A percentile compares a stretch with the other conserved stretches of the same genome.
Conservation (phyloP, 1,139 yeast species). For the Neolecta irregularis region DNA sequence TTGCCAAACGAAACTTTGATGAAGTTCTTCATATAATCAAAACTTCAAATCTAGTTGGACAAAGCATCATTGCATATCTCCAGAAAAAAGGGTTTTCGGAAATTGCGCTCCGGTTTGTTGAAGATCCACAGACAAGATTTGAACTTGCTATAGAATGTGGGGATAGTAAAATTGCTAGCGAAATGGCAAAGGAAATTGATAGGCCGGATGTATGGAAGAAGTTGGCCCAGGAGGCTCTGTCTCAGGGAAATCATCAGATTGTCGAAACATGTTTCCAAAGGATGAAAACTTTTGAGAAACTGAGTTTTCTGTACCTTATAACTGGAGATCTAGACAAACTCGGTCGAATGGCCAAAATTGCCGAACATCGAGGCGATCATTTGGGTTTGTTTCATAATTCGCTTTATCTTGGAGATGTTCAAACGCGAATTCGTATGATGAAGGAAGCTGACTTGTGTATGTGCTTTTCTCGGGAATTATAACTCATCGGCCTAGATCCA, state of each 20-base stretch:
- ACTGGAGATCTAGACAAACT: constrained; percentile 69
- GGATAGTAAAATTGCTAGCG: constrained; percentile 70
- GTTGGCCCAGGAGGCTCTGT: constrained; percentile 71
- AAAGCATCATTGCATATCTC: constrained; percentile 85
- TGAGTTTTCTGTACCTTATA: constrained; percentile 70
- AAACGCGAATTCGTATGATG: constrained; percentile 60
- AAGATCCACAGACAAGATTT: constrained; percentile 90
- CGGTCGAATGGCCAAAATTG: constrained; percentile 73
- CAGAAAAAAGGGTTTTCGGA: constrained; percentile 94
- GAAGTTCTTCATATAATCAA: constrained; percentile 85
- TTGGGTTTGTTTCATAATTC: constrained; percentile 74
- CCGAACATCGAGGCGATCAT: constrained; percentile 73
- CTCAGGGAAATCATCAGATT: constrained; percentile 74
- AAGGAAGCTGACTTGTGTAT: constrained; percentile 53
- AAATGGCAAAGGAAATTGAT: constrained; percentile 70
- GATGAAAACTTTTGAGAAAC: constrained; percentile 69
- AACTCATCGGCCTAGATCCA: constrained; percentile 29
- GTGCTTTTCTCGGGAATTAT: not conserved
- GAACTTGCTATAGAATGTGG: constrained; percentile 92
- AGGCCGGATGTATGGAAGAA: constrained; percentile 61
- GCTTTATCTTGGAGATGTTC: constrained; percentile 57
- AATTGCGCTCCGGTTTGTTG: constrained; percentile 84
- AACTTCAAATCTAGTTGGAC: constrained; percentile 86
- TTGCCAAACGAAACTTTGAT: constrained; percentile 74
- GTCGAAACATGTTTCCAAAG: constrained; percentile 85